Base-by-base conservation (phyloP, 129 eudicot species). In the Chrysanthemum lavandulifolium region DNA sequence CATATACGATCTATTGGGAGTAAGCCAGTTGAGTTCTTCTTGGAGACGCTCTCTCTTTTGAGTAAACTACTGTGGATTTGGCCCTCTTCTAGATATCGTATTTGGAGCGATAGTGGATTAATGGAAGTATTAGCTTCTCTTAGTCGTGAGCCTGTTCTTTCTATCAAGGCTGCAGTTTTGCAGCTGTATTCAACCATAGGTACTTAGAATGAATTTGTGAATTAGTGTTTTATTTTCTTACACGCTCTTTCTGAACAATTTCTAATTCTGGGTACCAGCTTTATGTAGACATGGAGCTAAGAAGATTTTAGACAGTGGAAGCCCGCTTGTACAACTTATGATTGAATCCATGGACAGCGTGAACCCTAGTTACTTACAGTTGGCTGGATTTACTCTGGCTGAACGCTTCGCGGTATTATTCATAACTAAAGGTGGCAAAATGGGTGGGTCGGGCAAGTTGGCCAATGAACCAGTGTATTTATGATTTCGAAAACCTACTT, bases 171-270 rank as follows among this genome's bases (percentile, higher is more conserved):
- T 78, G 82, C 89, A 58, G 81, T 89, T 60, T 73, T 92, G 74
- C 89, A 84, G 68, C 68, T 92, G 78, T 92, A 85, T 81, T 89
- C 98, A 18, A 50, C 90, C 63, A 81, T 92, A 87, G 98, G 96
- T 92, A 92, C 61, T 16, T 71, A 52, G 5, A 47, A 48, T n/a
- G 54, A 10, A 70, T 21, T 64, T 64, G 33, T 61, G 55, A 47
- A 74, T 47, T 75, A 49, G 40, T 66, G 69, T 50, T 81, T 62
- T 61, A 58, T 49, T 29, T 49, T 15, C 64, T 21, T 15, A 68
- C 45, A 53, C 54, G 3, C 4, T n/a, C n/a, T 71, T 68, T 69
- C 67, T 71, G 73, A 78, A 79, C 60, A 79, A 10, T 73, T 49
- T 49, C 77, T 78, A 76, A 80, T 76, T 65, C 58, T 63, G 76